Percentiles rank a stretch among this genome's conserved stretches.
Evolutionary conservation across 805 yeast genomes (phyloP).

Genomic region (Myxozyma vanderwaltii): DNA sequence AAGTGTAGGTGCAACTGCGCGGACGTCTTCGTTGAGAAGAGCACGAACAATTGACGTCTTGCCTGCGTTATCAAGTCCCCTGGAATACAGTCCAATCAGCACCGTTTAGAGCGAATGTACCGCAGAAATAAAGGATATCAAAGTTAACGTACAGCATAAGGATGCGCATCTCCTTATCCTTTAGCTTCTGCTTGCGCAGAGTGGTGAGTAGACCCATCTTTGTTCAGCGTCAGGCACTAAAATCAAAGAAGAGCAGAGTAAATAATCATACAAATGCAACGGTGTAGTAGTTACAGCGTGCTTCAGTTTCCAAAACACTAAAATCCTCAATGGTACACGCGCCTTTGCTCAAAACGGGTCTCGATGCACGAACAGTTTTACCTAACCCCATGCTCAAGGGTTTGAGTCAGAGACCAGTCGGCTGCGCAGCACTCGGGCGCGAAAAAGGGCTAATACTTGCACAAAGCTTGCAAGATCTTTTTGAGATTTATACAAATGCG

Average conservation of each 20-base stretch:
- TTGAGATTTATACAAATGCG: too few relatives aligned
- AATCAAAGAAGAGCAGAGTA: neutral
- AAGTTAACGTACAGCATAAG: constrained; percentile 53
- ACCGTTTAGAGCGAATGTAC: too few relatives aligned
- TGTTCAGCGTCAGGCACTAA: too few relatives aligned
- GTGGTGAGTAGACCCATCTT: constrained; percentile 44
- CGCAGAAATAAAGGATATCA: neutral
- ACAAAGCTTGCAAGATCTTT: too few relatives aligned
- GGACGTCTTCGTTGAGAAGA: constrained; percentile 53
- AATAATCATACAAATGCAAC: too few relatives aligned
- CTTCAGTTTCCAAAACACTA: neutral
- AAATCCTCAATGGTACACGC: neutral
- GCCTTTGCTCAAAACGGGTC: constrained; percentile 4
- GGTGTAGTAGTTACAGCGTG: neutral
- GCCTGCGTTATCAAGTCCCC: constrained; percentile 88
- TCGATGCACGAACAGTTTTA: neutral
- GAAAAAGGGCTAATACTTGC: too few relatives aligned
- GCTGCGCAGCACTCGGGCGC: too few relatives aligned
- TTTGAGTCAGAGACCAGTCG: neutral
- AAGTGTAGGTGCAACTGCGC: constrained; percentile 78
- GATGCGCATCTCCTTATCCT: constrained; percentile 75
- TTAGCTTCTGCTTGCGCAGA: constrained; percentile 77
- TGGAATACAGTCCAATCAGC: constrained; percentile 15
- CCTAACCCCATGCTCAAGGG: constrained; percentile 12
- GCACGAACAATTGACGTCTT: constrained; percentile 78